Evolutionary conservation across 2,329 filamentous ascomycete species (phyloP), one percentile per base, ranked within the genome.

Genomic region (Monilinia fructigena): DNA sequence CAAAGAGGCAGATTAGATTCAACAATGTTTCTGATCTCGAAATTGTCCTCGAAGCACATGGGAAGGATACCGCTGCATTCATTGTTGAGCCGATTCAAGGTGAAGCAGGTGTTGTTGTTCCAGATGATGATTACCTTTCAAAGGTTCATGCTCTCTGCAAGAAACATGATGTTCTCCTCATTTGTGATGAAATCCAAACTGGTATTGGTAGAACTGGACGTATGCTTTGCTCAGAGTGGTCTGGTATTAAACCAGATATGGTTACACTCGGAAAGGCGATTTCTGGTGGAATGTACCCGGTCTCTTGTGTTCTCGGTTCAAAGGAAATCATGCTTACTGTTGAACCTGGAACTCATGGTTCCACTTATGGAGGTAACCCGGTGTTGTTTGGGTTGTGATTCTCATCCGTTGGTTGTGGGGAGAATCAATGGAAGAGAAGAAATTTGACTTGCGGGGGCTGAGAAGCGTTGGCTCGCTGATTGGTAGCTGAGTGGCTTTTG

Each of bases 291-390:
- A 95, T 98, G 90, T 99, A 99, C 80, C 95, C 95, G n/a, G 95
- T 99, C 67, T 97, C 93, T 69, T 93, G 89, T 74, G 93, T 99
- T 59, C 84, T 99, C 63, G 89, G 90, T 69, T 88, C 88, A 74
- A 93, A 90, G 80, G 93, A 97, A 66, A 84, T 98, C 70, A 97
- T 99, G 93, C 85, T 97, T 72, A 95, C 94, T 12, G 84, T 99
- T 70, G 95, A 99, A 83, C 92, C 95, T 35, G 95, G 95, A 68
- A 98, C 95, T 35, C 95, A 99, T 79, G 95, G 95, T 59, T 97
- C 92, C 53, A 99, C 95, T n/a, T 99, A 98, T 76, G 95, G 95
- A 69, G 95, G 95, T 61, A 99, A 99, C 80, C 95, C 95, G n/a
- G n/a, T n/a, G n/a, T n/a, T n/a, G n/a, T n/a, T 84, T 99, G 16